Percentiles rank a stretch among this genome's conserved stretches.
Evolutionary conservation across 1,284 basidiomycete species (phyloP).

Genomic region (Apiotrichum veenhuisii): DNA sequence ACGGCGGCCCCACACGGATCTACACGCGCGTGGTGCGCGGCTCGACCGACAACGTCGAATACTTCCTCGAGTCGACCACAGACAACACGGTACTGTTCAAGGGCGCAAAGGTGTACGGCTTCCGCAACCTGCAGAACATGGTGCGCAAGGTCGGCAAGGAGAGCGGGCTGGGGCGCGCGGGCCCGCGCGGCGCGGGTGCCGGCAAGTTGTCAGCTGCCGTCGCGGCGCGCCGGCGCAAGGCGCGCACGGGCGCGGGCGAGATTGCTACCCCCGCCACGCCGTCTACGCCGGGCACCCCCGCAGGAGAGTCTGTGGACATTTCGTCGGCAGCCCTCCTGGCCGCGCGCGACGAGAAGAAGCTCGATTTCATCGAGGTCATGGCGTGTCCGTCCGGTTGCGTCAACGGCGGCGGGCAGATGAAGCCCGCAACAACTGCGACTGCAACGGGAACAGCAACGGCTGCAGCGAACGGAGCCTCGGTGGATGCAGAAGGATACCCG

Average conservation of each 20-base stretch:
- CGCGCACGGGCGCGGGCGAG: conserved; percentile 36
- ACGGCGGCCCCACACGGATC: conserved; percentile 55
- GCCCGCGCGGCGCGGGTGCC: conserved; percentile 34
- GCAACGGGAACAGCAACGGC: background rate
- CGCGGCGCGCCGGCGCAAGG: conserved; percentile 49
- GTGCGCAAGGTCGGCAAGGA: conserved; percentile 89
- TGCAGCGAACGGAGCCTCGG: background rate
- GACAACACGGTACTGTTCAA: conserved; percentile 71
- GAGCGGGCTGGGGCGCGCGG: conserved; percentile 64
- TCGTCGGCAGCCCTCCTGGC: conserved; percentile 16
- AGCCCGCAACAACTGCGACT: conserved; percentile 45
- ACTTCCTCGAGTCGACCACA: conserved; percentile 52
- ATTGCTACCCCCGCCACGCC: conserved; percentile 16
- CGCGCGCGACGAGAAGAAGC: conserved; percentile 56
- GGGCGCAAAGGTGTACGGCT: conserved; percentile 94
- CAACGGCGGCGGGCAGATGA: conserved; percentile 93
- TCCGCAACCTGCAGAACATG: conserved; percentile 94
- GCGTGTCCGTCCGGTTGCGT: conserved; percentile 97
- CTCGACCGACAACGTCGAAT: conserved; percentile 62
- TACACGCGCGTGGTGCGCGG: conserved; percentile 61
- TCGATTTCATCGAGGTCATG: conserved; percentile 99
- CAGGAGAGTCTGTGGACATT: conserved; percentile 19
- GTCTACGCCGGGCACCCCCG: conserved; percentile 23
- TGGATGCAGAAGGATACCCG: conserved; percentile 62
- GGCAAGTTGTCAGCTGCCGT: conserved; percentile 46